Evolutionary conservation across 116 monocot species (phyloP).

Genomic region (Posidonia oceanica): DNA sequence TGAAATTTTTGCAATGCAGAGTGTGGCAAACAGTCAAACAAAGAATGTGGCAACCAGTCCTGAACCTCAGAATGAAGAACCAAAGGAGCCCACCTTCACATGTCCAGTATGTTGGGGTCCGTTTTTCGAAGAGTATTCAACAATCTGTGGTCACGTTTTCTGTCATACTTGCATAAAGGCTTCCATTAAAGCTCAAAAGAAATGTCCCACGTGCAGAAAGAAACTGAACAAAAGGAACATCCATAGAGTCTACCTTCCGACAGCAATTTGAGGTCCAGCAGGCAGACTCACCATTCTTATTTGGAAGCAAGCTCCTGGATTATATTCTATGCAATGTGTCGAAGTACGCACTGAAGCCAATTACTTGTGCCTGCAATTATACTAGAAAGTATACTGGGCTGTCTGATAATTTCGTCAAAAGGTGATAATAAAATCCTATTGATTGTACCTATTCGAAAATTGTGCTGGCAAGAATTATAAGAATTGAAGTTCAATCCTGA

Average conservation of each 20-base stretch:
- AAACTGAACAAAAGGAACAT: slow-evolving; percentile 33
- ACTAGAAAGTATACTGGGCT: too few species aligned
- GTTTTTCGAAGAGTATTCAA: slow-evolving; percentile 37
- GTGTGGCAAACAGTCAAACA: not conserved
- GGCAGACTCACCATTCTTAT: not conserved
- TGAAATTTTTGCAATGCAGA: not conserved
- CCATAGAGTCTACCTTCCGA: slow-evolving; percentile 47
- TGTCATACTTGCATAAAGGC: slow-evolving; percentile 39
- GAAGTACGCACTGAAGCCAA: too few species aligned
- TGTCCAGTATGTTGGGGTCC: slow-evolving; percentile 44
- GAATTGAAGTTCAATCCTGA: too few species aligned
- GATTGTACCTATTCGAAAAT: too few species aligned
- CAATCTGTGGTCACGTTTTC: slow-evolving; percentile 61
- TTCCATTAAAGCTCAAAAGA: slow-evolving; percentile 38
- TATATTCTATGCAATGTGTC: not conserved
- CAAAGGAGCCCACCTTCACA: slow-evolving; percentile 34
- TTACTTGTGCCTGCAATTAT: too few species aligned
- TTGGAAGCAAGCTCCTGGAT: not conserved
- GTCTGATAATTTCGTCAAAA: too few species aligned
- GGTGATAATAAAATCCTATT: too few species aligned
- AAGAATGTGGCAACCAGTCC: not conserved
- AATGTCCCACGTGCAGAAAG: slow-evolving; percentile 50
- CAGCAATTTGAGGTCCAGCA: not conserved
- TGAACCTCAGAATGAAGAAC: slow-evolving; percentile 9
- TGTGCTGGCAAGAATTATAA: too few species aligned